These are phyloP conservation scores for Dendrostoma leiphaemia DNA, from an alignment of 2,329 filamentous ascomycete genomes.

Conservation along the genomic window DNA sequence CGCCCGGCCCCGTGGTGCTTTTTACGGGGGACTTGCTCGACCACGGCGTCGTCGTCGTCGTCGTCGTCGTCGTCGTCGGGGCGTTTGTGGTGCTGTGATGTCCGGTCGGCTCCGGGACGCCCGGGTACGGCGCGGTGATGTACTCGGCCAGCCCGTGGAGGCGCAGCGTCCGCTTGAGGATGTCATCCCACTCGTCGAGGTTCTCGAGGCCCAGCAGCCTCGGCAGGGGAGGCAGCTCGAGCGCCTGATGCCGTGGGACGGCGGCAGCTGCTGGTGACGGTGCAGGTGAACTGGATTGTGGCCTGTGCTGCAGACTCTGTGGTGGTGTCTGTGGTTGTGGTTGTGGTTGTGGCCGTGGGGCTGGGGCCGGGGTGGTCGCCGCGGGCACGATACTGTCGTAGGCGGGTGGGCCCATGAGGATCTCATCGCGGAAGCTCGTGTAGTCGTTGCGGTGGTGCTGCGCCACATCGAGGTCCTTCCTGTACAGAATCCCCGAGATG, in stretches of 20 bases:
- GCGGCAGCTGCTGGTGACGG: neutral
- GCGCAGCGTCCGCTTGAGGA: slow-evolving; percentile 12
- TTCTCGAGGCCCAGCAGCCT: slow-evolving; percentile 16
- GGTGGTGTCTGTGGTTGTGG: neutral
- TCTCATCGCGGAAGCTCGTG: slow-evolving; percentile 6
- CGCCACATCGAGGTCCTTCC: slow-evolving; percentile 4
- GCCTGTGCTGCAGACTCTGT: neutral
- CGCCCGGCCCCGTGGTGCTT: neutral
- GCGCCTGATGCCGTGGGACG: neutral
- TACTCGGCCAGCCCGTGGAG: slow-evolving; percentile 13
- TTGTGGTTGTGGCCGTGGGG: neutral
- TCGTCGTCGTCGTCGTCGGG: no score
- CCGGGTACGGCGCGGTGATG: slow-evolving; percentile 6
- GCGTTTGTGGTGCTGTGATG: no score
- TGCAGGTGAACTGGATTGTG: neutral
- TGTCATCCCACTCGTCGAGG: slow-evolving; percentile 18
- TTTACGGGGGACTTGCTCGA: neutral
- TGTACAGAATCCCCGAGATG: slow-evolving; percentile 16
- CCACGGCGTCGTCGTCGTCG: no score
- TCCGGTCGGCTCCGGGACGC: slow-evolving; percentile 7
- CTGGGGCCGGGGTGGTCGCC: no score
- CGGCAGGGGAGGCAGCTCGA: slow-evolving; percentile 11
- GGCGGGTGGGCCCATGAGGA: slow-evolving; percentile 7
- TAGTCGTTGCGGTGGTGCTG: slow-evolving; percentile 8
- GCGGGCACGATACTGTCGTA: slow-evolving; percentile 8